A percentile compares a stretch with the other conserved stretches of the same genome.
Evolutionary conservation across 306 rosid genomes (phyloP).

Genomic region (Cicer bijugum): DNA sequence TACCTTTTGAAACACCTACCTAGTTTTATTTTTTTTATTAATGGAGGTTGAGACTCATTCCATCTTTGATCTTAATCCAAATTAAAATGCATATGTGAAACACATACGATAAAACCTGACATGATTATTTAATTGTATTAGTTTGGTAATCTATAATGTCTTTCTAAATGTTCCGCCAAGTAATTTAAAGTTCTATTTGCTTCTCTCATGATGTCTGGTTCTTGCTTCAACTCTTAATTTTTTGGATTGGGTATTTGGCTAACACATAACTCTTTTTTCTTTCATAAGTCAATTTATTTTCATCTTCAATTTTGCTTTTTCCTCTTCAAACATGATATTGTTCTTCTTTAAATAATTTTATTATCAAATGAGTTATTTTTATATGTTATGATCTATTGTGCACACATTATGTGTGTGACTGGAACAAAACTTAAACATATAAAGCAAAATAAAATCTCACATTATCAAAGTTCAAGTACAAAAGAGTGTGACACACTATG

Average conservation of each 20-base stretch:
- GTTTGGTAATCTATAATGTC: conserved; percentile 43
- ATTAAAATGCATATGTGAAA: too few species aligned
- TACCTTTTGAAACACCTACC: too few species aligned
- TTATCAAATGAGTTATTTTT: conserved; percentile 28
- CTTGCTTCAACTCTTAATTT: conserved; percentile 48
- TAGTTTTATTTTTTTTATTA: too few species aligned
- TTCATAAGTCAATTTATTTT: conserved; percentile 42
- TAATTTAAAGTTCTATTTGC: conserved; percentile 19
- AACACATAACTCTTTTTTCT: conserved; percentile 50
- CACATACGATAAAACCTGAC: background rate
- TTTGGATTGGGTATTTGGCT: conserved; percentile 34
- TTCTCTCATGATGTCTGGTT: conserved; percentile 44
- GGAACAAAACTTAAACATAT: conserved; percentile 14
- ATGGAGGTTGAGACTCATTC: too few species aligned
- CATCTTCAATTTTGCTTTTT: conserved; percentile 46
- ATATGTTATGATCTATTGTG: background rate
- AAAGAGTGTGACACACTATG: conserved; percentile 28
- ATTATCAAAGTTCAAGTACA: conserved; percentile 35
- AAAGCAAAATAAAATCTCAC: conserved; percentile 45
- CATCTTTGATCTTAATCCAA: too few species aligned
- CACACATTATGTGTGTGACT: background rate
- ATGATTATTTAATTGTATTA: conserved; percentile 43
- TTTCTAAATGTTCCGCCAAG: conserved; percentile 40
- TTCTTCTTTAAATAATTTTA: conserved; percentile 51
- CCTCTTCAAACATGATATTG: conserved; percentile 45